Percentiles rank a stretch among this genome's conserved stretches.
Conservation (phyloP, 2,329 filamentous ascomycete genomes). For the Aspergillus caelatus region DNA sequence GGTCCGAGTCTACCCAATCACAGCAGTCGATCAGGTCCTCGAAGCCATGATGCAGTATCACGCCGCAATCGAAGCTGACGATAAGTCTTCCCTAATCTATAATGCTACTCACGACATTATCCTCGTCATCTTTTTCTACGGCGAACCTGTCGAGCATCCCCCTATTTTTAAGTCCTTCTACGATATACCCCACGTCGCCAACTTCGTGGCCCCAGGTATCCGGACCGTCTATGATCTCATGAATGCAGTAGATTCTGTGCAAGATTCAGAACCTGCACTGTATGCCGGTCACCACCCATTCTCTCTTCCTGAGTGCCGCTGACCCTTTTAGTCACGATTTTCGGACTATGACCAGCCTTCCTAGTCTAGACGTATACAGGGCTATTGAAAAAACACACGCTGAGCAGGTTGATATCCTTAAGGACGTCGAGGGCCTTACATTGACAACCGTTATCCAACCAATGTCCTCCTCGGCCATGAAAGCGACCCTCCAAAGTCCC, state of each 20-base stretch:
- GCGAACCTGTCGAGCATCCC: slow-evolving; percentile 10
- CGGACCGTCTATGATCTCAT: slow-evolving; percentile 14
- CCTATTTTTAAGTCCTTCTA: slow-evolving; percentile 12
- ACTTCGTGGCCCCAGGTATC: slow-evolving; percentile 8
- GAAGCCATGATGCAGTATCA: slow-evolving; percentile 17
- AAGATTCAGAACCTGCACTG: not conserved
- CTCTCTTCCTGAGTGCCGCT: not conserved
- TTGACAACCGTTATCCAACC: not conserved
- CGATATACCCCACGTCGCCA: slow-evolving; percentile 8
- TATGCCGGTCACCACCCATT: not conserved
- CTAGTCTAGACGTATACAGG: slow-evolving; percentile 12
- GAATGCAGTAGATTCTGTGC: slow-evolving; percentile 5
- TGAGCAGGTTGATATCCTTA: slow-evolving; percentile 8
- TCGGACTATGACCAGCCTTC: slow-evolving; percentile 16
- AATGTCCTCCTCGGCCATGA: not conserved
- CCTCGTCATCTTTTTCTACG: slow-evolving; percentile 14
- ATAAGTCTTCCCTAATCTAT: slow-evolving; percentile 15
- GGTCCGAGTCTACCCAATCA: slow-evolving; percentile 10
- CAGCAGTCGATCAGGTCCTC: slow-evolving; percentile 7
- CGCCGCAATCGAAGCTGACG: slow-evolving; percentile 13
- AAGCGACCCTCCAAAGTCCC: not conserved
- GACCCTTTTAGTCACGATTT: slow-evolving; percentile 18
- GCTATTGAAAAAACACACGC: slow-evolving; percentile 12
- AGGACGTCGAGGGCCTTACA: not conserved
- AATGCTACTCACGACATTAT: slow-evolving; percentile 11